Percentiles rank a stretch among this genome's conserved stretches.
phyloP scores from a whole-genome alignment of 495 filamentous ascomycete species.

The Penicillium herquei region DNA sequence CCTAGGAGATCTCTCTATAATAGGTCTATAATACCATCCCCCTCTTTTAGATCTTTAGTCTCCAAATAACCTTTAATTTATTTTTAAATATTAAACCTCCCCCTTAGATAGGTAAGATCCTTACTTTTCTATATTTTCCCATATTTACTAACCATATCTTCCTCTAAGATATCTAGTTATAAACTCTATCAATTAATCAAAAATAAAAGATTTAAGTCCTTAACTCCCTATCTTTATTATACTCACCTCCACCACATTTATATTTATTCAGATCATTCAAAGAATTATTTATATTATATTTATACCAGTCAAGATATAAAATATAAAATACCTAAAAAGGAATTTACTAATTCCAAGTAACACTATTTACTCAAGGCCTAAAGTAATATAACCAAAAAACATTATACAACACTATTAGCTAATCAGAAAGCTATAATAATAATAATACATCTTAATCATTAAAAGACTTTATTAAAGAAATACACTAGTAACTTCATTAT shows the following conservation, averaged over 20 bases:
- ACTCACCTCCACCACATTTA: background rate
- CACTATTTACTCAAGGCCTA: background rate
- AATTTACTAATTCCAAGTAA: background rate
- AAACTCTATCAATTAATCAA: background rate
- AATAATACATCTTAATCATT: background rate
- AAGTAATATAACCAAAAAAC: background rate
- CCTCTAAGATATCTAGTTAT: too few relatives aligned
- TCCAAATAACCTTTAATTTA: background rate
- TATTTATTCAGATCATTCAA: background rate
- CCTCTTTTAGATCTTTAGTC: background rate
- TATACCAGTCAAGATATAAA: background rate
- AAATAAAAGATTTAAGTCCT: background rate
- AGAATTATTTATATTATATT: background rate
- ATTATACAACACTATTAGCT: too few relatives aligned
- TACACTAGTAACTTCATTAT: background rate
- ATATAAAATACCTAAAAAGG: background rate
- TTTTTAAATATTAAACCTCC: background rate
- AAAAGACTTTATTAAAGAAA: background rate
- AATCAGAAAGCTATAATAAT: too few relatives aligned
- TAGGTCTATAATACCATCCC: slow-evolving; percentile 5
- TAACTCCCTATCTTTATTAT: background rate
- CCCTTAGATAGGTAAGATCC: background rate
- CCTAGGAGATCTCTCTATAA: background rate
- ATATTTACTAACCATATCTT: background rate
- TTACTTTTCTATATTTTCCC: background rate